A percentile compares a stretch with the other conserved stretches of the same genome.
phyloP scores from a whole-genome alignment of 139 green algal genomes.

The Picochlorum sp. region DNA sequence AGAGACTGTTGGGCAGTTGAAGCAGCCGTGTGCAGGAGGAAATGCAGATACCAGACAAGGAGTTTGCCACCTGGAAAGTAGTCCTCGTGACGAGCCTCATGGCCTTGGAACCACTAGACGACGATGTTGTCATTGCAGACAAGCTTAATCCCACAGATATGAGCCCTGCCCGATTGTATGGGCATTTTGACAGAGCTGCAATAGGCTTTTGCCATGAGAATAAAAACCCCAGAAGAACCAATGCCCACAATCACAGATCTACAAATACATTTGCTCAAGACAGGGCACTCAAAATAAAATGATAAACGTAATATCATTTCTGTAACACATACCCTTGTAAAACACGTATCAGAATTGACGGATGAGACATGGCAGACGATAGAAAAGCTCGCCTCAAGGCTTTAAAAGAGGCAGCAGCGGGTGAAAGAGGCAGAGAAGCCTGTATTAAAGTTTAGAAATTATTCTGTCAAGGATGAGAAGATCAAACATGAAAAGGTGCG shows the following conservation, averaged over 20 bases:
- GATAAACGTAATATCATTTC: background rate
- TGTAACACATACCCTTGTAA: background rate
- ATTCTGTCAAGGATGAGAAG: conserved; percentile 51
- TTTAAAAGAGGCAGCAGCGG: background rate
- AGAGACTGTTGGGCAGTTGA: conserved; percentile 66
- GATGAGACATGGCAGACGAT: background rate
- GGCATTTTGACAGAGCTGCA: conserved; percentile 36
- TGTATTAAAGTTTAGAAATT: conserved; percentile 74
- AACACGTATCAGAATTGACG: background rate
- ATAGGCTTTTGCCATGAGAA: conserved; percentile 73
- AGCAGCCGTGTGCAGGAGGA: conserved; percentile 50
- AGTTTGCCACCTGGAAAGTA: conserved; percentile 79
- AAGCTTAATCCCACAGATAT: conserved; percentile 10
- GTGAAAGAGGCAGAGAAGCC: conserved; percentile 30
- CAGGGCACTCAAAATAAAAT: conserved; percentile 14
- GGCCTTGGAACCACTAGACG: conserved; percentile 49
- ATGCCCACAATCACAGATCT: conserved; percentile 34
- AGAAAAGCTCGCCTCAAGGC: background rate
- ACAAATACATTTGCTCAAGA: background rate
- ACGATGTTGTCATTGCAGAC: conserved; percentile 46
- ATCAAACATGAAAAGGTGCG: conserved; percentile 58
- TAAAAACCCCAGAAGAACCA: conserved; percentile 30
- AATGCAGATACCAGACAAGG: conserved; percentile 63
- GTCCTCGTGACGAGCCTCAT: conserved; percentile 36
- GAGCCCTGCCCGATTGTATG: conserved; percentile 6